Conservation (phyloP, 2,329 filamentous ascomycete species). For the Paecilomyces dactylethromorphus region DNA sequence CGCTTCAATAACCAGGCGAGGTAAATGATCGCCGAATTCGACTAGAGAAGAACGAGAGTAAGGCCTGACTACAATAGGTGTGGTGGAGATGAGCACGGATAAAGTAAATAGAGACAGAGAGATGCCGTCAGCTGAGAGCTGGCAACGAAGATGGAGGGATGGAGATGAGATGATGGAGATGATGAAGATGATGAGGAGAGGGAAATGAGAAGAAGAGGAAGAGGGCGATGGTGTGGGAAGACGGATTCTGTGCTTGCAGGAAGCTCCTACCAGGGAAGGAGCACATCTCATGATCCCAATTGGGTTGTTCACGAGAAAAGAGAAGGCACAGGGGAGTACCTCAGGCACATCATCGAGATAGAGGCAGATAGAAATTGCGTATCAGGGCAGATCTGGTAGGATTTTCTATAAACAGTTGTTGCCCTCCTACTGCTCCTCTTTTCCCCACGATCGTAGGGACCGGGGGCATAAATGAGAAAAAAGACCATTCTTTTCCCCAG, state of each 20-base stretch:
- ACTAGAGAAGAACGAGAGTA: neutral
- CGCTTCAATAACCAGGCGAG: neutral
- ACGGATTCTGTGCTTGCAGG: constrained; percentile 2
- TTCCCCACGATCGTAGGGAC: neutral
- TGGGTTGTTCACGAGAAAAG: neutral
- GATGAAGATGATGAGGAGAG: constrained; percentile 12
- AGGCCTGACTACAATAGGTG: constrained; percentile 1
- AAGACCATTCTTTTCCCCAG: neutral
- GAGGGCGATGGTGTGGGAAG: constrained; percentile 10
- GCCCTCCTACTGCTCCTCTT: neutral
- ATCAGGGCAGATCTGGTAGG: neutral
- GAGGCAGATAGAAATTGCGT: neutral
- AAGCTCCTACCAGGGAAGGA: constrained; percentile 1
- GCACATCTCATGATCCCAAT: neutral
- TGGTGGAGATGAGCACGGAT: constrained; percentile 3
- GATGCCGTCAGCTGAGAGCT: constrained; percentile 45
- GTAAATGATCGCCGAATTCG: neutral
- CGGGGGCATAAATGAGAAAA: neutral
- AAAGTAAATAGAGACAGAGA: constrained; percentile 12
- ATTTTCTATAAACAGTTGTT: neutral
- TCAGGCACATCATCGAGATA: neutral
- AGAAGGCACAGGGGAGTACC: neutral
- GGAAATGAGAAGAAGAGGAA: constrained; percentile 10
- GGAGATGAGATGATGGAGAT: constrained; percentile 26
- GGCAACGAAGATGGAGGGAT: constrained; percentile 52